Percentiles rank a stretch among this genome's conserved stretches.
Conservation (phyloP, 2,329 filamentous ascomycete species). For the Sclerotinia glacialis region DNA sequence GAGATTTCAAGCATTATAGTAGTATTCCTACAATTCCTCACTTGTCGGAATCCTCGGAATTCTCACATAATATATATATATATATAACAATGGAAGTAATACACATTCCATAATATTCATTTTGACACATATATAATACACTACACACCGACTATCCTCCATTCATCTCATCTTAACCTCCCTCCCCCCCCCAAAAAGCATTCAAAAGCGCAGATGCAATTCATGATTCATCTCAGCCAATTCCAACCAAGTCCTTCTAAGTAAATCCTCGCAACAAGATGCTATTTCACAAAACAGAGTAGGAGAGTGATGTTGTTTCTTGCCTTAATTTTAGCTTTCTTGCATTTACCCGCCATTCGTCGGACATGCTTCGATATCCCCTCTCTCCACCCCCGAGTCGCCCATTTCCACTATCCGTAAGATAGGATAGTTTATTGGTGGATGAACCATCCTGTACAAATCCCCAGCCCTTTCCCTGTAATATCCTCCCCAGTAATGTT, state of each 20-base stretch:
- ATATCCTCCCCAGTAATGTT: background rate
- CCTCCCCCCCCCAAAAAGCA: background rate
- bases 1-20: too few relatives aligned
- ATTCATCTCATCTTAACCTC: background rate
- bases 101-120: constrained; percentile 6
- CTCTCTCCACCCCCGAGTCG: too few relatives aligned
- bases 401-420: background rate
- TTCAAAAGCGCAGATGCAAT: constrained; percentile 1
- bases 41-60: background rate
- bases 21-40: too few relatives aligned
- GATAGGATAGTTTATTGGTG: background rate
- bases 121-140: constrained; percentile 18
- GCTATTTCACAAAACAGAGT: constrained; percentile 18
- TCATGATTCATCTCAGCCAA: constrained; percentile 4
- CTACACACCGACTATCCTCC: background rate
- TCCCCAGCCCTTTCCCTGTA: background rate
- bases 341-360: background rate
- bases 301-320: constrained; percentile 19
- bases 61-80: background rate
- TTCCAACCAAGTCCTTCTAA: constrained; percentile 9
- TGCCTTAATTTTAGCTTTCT: constrained; percentile 12
- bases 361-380: background rate
- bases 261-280: constrained; percentile 6
- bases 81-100: background rate
- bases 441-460: constrained; percentile 8